A percentile compares a stretch with the other conserved stretches of the same genome.
Conservation (phyloP, 2,329 filamentous ascomycete species). For the Pestalotiopsis sp. region DNA sequence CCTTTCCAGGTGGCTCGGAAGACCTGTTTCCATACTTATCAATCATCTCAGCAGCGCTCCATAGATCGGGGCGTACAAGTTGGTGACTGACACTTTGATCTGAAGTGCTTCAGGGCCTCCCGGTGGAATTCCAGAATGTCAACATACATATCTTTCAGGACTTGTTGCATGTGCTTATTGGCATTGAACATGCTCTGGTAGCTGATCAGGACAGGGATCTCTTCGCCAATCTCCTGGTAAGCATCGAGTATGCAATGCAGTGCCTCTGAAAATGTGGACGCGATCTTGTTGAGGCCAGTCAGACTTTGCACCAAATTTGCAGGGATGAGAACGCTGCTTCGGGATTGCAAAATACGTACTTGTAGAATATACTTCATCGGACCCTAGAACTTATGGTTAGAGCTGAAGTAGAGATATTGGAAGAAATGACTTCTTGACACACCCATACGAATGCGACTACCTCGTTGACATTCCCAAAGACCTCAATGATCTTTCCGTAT, state of each 20-base stretch:
- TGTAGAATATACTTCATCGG: slow-evolving; percentile 7
- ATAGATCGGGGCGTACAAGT: neutral
- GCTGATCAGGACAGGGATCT: neutral
- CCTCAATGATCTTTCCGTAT: slow-evolving; percentile 8
- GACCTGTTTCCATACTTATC: neutral
- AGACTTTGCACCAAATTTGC: too few species aligned
- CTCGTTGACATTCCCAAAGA: slow-evolving; percentile 5
- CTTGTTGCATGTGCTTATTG: neutral
- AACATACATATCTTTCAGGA: neutral
- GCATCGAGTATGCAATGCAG: slow-evolving; percentile 2
- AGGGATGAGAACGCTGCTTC: too few species aligned
- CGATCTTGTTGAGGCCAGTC: neutral
- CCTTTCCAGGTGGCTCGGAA: neutral
- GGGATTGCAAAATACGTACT: neutral
- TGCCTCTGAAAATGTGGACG: neutral
- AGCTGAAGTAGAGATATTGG: neutral
- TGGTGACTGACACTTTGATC: neutral
- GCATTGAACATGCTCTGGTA: neutral
- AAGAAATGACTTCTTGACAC: too few species aligned
- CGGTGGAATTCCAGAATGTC: slow-evolving; percentile 10
- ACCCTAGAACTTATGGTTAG: neutral
- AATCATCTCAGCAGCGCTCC: neutral
- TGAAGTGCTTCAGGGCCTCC: slow-evolving; percentile 3
- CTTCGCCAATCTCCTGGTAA: slow-evolving; percentile 4
- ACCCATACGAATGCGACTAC: slow-evolving; percentile 11